Evolutionary conservation across 2,329 filamentous ascomycete species (phyloP).

Genomic region (Pseudogymnoascus pannorum): DNA sequence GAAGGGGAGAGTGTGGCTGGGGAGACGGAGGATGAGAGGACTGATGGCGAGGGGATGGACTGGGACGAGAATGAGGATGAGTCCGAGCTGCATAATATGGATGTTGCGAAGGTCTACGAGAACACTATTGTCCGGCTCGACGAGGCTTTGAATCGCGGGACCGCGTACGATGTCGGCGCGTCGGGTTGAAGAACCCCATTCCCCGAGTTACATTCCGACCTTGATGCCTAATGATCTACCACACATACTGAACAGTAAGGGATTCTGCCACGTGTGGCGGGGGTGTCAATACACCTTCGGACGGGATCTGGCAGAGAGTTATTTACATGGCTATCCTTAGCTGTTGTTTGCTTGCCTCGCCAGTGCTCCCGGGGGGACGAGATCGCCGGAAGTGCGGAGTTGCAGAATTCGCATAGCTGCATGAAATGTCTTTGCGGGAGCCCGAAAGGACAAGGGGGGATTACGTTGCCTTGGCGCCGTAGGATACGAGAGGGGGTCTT

Average conservation of each 20-base stretch:
- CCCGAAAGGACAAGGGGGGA: not conserved
- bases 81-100: constrained; percentile 56
- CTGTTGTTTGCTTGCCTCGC: not conserved
- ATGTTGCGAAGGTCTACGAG: constrained; percentile 71
- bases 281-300: not conserved
- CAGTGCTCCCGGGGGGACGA: not conserved
- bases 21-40: constrained; percentile 20
- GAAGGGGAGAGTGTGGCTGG: constrained; percentile 17
- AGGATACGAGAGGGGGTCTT: not conserved
- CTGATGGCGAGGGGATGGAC: constrained; percentile 24
- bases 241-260: not conserved
- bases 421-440: not conserved
- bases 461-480: not conserved
- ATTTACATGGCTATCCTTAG: constrained; percentile 1
- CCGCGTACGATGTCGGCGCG: constrained; percentile 12
- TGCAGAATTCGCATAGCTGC: not conserved
- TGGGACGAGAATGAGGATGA: constrained; percentile 40
- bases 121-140: constrained; percentile 69
- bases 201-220: not conserved
- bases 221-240: not conserved
- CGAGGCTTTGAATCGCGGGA: constrained; percentile 46
- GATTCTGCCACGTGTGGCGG: not conserved
- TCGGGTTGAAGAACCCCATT: not conserved
- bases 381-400: not conserved
- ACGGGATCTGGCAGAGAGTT: constrained; percentile 2